Evolutionary conservation across 768 basidiomycete species (phyloP).

Genomic region (Myochromella boudieri): DNA sequence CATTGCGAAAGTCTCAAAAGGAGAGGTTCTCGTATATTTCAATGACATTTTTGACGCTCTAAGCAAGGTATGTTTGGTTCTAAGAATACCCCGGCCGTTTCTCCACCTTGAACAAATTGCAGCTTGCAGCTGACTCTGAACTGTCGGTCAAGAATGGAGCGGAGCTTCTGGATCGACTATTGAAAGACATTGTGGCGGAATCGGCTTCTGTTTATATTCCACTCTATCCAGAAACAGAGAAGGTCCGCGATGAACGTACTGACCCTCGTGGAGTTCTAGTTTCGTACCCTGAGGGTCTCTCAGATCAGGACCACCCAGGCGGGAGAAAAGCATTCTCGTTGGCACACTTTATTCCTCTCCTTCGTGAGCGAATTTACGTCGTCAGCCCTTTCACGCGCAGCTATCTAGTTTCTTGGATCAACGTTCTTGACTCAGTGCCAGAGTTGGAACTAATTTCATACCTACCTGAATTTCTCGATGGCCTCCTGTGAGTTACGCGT

Average conservation of each 20-base stretch:
- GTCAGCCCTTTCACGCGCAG: constrained; percentile 93
- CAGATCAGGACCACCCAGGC: constrained; percentile 37
- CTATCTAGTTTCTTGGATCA: constrained; percentile 97
- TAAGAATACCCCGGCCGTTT: neutral
- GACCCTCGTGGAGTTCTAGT: constrained; percentile 63
- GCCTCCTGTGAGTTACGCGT: constrained; percentile 69
- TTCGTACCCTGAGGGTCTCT: constrained; percentile 53
- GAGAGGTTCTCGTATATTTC: constrained; percentile 94
- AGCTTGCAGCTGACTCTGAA: constrained; percentile 97
- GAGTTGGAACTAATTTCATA: constrained; percentile 94
- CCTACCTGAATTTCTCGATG: constrained; percentile 93
- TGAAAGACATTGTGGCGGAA: constrained; percentile 98
- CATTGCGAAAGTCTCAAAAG: constrained; percentile 95
- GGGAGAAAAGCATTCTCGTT: constrained; percentile 87
- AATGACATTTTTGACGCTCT: constrained; percentile 98
- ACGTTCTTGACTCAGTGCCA: constrained; percentile 92
- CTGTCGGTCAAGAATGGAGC: constrained; percentile 97
- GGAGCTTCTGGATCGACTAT: constrained; percentile 91
- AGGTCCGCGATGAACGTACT: constrained; percentile 57
- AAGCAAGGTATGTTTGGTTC: constrained; percentile 75
- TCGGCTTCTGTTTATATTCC: constrained; percentile 94
- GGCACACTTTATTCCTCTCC: constrained; percentile 90
- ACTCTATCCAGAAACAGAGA: constrained; percentile 79
- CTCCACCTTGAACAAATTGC: constrained; percentile 6
- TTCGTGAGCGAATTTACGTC: constrained; percentile 92